Percentiles rank a stretch among this genome's conserved stretches.
These are phyloP conservation scores for Penicillium nordicum DNA, from an alignment of 2,329 filamentous ascomycete species.

Conservation along the genomic window DNA sequence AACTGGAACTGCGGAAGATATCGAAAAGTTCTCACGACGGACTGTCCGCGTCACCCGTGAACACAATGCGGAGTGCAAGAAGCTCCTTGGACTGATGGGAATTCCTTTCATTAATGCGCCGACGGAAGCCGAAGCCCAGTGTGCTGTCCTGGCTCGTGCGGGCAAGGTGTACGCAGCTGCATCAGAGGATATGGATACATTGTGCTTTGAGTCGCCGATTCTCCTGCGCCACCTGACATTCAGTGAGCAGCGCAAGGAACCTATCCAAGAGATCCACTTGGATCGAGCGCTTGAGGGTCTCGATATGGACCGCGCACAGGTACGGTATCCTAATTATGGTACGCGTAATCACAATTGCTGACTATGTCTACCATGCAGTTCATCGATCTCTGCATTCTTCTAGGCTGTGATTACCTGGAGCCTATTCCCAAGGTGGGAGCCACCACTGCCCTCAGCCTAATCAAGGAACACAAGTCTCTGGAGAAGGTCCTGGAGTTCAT, in stretches of 20 bases:
- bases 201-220: slow-evolving; percentile 92
- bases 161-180: slow-evolving; percentile 97
- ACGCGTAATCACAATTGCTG: slow-evolving; percentile 13
- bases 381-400: slow-evolving; percentile 93
- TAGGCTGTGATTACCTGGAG: slow-evolving; percentile 97
- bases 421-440: slow-evolving; percentile 93
- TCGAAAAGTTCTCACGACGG: slow-evolving; percentile 92
- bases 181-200: slow-evolving; percentile 97
- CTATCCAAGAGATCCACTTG: slow-evolving; percentile 90
- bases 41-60: slow-evolving; percentile 94
- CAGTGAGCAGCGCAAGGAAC: slow-evolving; percentile 94
- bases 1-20: slow-evolving; percentile 92
- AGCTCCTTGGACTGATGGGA: slow-evolving; percentile 88
- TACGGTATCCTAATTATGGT: slow-evolving; percentile 34
- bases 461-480: slow-evolving; percentile 83
- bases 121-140: slow-evolving; percentile 96
- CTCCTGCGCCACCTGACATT: slow-evolving; percentile 91
- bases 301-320: slow-evolving; percentile 81
- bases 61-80: slow-evolving; percentile 93
- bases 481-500: slow-evolving; percentile 83
- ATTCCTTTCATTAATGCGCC: slow-evolving; percentile 93
- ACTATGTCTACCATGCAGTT: slow-evolving; percentile 57
- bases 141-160: slow-evolving; percentile 79
- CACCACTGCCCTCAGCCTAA: slow-evolving; percentile 85
- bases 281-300: slow-evolving; percentile 83